These are phyloP conservation scores for Bauhinia variegata DNA, from an alignment of 306 rosid genomes.

Conservation along the genomic window DNA sequence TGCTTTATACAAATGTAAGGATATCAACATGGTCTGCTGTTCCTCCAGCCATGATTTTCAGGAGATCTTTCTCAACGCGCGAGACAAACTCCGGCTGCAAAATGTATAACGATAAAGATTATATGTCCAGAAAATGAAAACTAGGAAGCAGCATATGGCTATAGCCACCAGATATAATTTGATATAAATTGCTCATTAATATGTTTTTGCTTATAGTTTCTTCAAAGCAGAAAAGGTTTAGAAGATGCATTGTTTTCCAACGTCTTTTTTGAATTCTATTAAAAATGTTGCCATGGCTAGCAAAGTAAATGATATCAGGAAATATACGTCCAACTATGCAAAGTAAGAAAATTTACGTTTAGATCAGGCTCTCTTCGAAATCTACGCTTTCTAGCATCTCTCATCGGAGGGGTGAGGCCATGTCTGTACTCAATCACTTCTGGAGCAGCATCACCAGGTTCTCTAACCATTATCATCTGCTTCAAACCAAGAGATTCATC, in stretches of 20 bases:
- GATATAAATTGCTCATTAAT: not conserved
- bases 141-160: not conserved
- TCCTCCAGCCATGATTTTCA: conserved; percentile 80
- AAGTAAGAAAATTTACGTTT: conserved; percentile 52
- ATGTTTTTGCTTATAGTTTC: not conserved
- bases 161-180: not conserved
- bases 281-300: not conserved
- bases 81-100: conserved; percentile 96
- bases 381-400: conserved; percentile 94
- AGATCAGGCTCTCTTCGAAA: conserved; percentile 95
- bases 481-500: conserved; percentile 12
- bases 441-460: conserved; percentile 58
- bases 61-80: conserved; percentile 90
- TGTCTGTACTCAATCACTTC: conserved; percentile 80
- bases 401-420: conserved; percentile 96
- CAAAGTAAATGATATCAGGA: not conserved
- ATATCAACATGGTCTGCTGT: conserved; percentile 74
- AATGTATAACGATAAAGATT: conserved; percentile 33
- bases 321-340: not conserved
- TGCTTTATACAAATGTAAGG: conserved; percentile 46
- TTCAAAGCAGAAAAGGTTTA: not conserved
- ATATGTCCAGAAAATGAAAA: not conserved
- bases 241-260: conserved; percentile 3
- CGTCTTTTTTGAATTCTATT: not conserved
- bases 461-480: conserved; percentile 78